These are phyloP conservation scores for Corchorus capsularis DNA, from an alignment of 345 rosid genomes.

Conservation along the genomic window DNA sequence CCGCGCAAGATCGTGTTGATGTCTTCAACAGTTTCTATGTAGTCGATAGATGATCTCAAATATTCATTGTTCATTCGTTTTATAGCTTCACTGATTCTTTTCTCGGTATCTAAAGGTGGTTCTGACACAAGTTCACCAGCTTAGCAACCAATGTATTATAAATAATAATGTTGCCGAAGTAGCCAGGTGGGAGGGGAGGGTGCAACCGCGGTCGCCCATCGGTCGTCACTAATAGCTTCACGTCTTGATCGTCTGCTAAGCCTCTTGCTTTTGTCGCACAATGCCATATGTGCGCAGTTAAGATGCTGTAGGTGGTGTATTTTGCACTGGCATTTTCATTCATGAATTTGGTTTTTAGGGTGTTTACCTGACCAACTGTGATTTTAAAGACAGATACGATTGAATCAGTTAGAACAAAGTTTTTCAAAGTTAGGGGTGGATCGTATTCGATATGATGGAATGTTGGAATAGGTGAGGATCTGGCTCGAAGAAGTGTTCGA, in stretches of 20 bases:
- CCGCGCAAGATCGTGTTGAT: conserved; percentile 27
- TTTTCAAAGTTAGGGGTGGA: conserved; percentile 16
- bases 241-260: conserved; percentile 16
- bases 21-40: conserved; percentile 27
- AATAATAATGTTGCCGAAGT: conserved; percentile 44
- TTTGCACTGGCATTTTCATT: background rate
- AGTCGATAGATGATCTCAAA: conserved; percentile 47
- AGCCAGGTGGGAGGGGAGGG: conserved; percentile 46
- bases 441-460: conserved; percentile 32
- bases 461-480: conserved; percentile 19
- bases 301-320: conserved; percentile 13
- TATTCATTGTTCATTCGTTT: conserved; percentile 38
- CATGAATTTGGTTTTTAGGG: conserved; percentile 18
- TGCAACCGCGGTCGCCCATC: conserved; percentile 46
- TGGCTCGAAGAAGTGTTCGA: conserved; percentile 12
- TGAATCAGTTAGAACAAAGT: background rate
- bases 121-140: conserved; percentile 34
- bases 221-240: conserved; percentile 14
- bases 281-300: conserved; percentile 35
- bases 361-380: conserved; percentile 4
- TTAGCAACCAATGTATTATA: conserved; percentile 19
- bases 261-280: conserved; percentile 29
- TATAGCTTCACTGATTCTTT: conserved; percentile 35
- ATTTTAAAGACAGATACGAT: background rate
- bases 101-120: conserved; percentile 25